A percentile compares a stretch with the other conserved stretches of the same genome.
phyloP scores from a whole-genome alignment of 2,329 filamentous ascomycete species.

The Botrytis elliptica region DNA sequence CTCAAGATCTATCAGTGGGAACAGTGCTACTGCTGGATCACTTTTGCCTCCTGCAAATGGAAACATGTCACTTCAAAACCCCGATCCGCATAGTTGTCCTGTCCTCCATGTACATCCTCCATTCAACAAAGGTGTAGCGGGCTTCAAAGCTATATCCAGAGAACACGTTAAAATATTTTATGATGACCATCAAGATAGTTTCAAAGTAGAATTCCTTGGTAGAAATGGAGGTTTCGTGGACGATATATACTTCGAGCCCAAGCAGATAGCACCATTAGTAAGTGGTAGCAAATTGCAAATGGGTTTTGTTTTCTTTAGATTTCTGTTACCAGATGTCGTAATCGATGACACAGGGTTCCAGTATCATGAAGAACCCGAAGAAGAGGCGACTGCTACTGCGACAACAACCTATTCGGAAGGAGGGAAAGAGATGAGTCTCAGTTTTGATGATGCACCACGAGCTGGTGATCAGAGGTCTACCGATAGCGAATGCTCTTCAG shows the following conservation, averaged over 20 bases:
- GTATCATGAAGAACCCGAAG: slow-evolving; percentile 47
- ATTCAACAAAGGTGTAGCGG: slow-evolving; percentile 56
- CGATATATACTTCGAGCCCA: slow-evolving; percentile 54
- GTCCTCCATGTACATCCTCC: slow-evolving; percentile 73
- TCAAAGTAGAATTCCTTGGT: slow-evolving; percentile 59
- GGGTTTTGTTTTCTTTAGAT: slow-evolving; percentile 66
- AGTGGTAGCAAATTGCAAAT: slow-evolving; percentile 70
- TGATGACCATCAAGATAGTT: slow-evolving; percentile 60
- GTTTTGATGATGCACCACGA: slow-evolving; percentile 64
- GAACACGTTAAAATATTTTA: slow-evolving; percentile 72
- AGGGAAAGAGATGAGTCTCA: slow-evolving; percentile 68
- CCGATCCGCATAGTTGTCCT: slow-evolving; percentile 60
- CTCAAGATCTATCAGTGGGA: slow-evolving; percentile 45
- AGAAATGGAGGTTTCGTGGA: slow-evolving; percentile 69
- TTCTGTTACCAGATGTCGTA: slow-evolving; percentile 65
- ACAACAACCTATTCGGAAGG: slow-evolving; percentile 51
- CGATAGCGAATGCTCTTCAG: slow-evolving; percentile 23
- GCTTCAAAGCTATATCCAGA: slow-evolving; percentile 71
- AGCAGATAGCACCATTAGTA: slow-evolving; percentile 55
- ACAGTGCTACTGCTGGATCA: slow-evolving; percentile 30
- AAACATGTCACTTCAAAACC: slow-evolving; percentile 40
- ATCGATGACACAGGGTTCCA: slow-evolving; percentile 58
- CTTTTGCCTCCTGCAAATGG: background rate
- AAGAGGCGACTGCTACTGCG: background rate
- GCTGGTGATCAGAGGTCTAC: slow-evolving; percentile 50